Base-by-base conservation (phyloP, 1,284 basidiomycete genomes). In the Trichosporon sp. region DNA sequence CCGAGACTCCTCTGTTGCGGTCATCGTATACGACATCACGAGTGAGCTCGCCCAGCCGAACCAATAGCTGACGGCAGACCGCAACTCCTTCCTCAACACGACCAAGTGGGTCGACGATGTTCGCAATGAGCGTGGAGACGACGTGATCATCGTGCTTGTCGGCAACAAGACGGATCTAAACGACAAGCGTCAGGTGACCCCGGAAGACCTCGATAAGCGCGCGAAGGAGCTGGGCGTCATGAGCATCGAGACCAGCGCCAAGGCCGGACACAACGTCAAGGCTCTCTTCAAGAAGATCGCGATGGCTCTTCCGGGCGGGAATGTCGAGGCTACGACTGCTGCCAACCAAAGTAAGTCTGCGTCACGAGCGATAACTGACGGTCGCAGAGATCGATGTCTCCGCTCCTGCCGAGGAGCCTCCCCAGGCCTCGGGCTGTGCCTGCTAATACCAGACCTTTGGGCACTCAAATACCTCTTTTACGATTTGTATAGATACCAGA, bases 101-200 rank as follows among this genome's bases (percentile, higher is more conserved):
- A 89, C 92, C 48, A 99, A 98, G 86, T 99, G 97, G 97, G 96
- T 99, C 85, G 97, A 99, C 83, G 97, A 99, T 80, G 97, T 99
- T 51, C 90, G 96, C 70, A 96, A 95, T 74, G 97, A 99, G 84
- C 88, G 97, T 79, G 97, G 97, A 73, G 93, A 91, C 85, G 97
- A 99, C 81, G 97, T 99, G 40, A 98, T 99, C 79, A 98, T 99
- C 77, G 96, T 98, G 16, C 87, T 99, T 14, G 97, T 99, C 5
- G 97, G 97, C 66, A 99, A 99, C 87, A 99, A 99, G 88, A 97
- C 97, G 19, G 97, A 99, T 86, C 86, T 98, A 74, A 81, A 76
- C 70, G 78, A 78, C 74, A 78, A 79, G 66, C 74, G 80, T 75
- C 94, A 99, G 90, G 96, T 99, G n/a, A 98, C 96, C 4, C 88